phyloP scores from a whole-genome alignment of 2,329 filamentous ascomycete genomes.

The Fusarium virguliforme region DNA sequence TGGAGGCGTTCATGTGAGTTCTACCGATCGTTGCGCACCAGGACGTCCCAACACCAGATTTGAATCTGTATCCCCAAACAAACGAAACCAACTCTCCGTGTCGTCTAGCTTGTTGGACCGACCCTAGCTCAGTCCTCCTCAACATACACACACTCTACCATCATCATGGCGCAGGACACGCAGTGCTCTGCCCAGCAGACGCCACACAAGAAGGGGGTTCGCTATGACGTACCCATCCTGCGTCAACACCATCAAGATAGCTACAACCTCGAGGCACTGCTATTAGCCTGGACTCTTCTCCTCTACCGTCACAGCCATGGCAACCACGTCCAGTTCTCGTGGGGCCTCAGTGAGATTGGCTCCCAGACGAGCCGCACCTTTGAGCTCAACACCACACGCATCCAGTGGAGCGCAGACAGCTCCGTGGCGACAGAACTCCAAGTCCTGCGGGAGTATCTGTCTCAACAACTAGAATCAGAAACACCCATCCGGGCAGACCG shows the following conservation, averaged over 20 bases:
- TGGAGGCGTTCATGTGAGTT: conserved; percentile 43
- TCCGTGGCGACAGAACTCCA: conserved; percentile 41
- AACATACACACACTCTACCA: background rate
- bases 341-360: conserved; percentile 41
- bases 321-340: conserved; percentile 46
- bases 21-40: conserved; percentile 3
- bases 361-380: conserved; percentile 36
- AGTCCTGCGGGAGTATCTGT: conserved; percentile 35
- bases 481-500: conserved; percentile 14
- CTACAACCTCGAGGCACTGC: conserved; percentile 38
- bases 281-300: conserved; percentile 48
- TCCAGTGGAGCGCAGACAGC: conserved; percentile 41
- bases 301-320: conserved; percentile 47
- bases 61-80: conserved; percentile 29
- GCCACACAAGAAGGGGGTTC: conserved; percentile 32
- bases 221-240: conserved; percentile 44
- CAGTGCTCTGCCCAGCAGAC: conserved; percentile 23
- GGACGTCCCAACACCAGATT: conserved; percentile 15
- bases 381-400: conserved; percentile 44
- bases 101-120: conserved; percentile 8
- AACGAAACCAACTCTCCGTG: background rate
- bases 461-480: conserved; percentile 33
- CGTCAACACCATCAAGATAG: conserved; percentile 26
- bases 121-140: conserved; percentile 14
- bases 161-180: conserved; percentile 38